phyloP scores from a whole-genome alignment of 1,284 basidiomycete genomes.

The Cryptococcus hybrid region DNA sequence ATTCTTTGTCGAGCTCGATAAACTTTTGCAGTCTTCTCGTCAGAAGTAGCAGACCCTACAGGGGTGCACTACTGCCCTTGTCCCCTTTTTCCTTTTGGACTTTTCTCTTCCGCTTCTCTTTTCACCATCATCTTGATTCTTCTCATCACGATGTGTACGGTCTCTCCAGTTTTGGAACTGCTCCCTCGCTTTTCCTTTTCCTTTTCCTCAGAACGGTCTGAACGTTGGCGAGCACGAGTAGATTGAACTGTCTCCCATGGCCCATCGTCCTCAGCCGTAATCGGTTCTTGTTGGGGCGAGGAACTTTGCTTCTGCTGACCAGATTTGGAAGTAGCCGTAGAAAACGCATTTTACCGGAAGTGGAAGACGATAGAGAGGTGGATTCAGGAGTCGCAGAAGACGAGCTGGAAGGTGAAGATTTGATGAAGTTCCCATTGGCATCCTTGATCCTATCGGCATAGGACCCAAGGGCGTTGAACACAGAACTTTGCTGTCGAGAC shows the following conservation, averaged over 20 bases:
- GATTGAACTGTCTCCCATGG: conserved; percentile 39
- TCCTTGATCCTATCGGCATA: conserved; percentile 46
- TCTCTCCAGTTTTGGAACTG: conserved; percentile 38
- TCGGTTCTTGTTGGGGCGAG: conserved; percentile 1
- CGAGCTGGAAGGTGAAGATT: conserved; percentile 2
- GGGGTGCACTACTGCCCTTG: conserved; percentile 1
- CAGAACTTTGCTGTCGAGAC: conserved; percentile 21
- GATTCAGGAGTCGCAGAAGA: conserved; percentile 5
- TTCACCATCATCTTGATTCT: conserved; percentile 1
- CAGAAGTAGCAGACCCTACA: neutral
- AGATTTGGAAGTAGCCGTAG: conserved; percentile 1
- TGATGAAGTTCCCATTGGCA: conserved; percentile 15
- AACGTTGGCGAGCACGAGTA: conserved; percentile 12
- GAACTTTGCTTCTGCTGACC: neutral
- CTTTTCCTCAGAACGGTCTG: neutral
- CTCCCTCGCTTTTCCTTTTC: conserved; percentile 24
- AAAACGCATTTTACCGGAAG: neutral
- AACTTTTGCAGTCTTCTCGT: neutral
- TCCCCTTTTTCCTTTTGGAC: neutral
- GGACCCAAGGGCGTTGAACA: conserved; percentile 46
- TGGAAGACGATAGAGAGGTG: conserved; percentile 1
- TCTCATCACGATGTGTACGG: conserved; percentile 12
- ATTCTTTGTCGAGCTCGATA: conserved; percentile 13
- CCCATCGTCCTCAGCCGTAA: conserved; percentile 25
- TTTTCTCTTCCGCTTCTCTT: neutral